phyloP scores from a whole-genome alignment of 345 rosid genomes.

The Bretschneidera sinensis region DNA sequence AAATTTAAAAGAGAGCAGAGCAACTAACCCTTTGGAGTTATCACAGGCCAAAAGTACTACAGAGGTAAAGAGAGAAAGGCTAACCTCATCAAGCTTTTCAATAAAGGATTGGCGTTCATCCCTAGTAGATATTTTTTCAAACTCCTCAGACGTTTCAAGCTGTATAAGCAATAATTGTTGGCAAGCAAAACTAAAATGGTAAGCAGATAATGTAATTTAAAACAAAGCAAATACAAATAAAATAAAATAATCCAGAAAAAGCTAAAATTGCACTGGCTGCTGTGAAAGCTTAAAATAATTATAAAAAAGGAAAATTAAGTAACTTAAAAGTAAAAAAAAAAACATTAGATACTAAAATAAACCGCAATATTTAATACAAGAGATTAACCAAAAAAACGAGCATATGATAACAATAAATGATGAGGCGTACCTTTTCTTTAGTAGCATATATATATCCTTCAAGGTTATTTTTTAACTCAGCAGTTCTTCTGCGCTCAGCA shows the following conservation, averaged over 20 bases:
- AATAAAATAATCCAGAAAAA: background rate
- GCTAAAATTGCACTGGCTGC: background rate
- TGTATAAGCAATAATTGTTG: conserved; percentile 22
- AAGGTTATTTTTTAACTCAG: conserved; percentile 87
- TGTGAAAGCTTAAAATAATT: background rate
- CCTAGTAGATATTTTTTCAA: conserved; percentile 61
- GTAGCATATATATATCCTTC: conserved; percentile 93
- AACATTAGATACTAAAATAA: background rate
- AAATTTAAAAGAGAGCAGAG: background rate
- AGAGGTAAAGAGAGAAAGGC: conserved; percentile 1
- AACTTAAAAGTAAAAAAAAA: background rate
- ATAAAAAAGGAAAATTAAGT: background rate
- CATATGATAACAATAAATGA: background rate
- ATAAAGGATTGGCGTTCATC: conserved; percentile 78
- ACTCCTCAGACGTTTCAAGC: conserved; percentile 72
- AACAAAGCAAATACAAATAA: background rate
- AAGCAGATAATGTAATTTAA: conserved; percentile 6
- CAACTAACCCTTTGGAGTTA: background rate
- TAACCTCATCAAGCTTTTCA: conserved; percentile 88
- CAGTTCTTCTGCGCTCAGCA: conserved; percentile 85
- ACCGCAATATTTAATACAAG: background rate
- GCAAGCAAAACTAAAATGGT: background rate
- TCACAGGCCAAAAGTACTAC: background rate
- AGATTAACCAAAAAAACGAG: background rate
- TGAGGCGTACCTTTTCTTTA: conserved; percentile 72